Base-by-base conservation (phyloP, 805 yeast genomes). In the Candida hungchunana region DNA sequence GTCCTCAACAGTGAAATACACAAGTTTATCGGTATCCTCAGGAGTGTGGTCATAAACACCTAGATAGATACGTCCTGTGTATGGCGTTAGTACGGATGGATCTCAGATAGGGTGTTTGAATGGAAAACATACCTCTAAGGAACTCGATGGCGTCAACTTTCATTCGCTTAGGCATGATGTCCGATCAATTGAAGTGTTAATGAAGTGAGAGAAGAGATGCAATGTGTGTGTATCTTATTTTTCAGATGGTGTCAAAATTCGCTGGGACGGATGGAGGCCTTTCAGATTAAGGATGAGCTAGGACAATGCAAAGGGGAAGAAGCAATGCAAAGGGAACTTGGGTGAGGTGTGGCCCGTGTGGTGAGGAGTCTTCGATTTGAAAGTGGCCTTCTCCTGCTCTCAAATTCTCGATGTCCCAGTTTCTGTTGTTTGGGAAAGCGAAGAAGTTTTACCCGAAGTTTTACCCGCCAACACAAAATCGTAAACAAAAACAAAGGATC, bases 1-100 rank as follows among this genome's bases (percentile, higher is more conserved):
- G 46, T 89, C 95, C 52, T 93, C 97, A 4, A 93, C 85, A 0
- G 97, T 87, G 64, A 93, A 89, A 60, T 81, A 83, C 2, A 85
- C 95, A 28, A 79, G 63, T 23, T 80, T 81, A 18, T 71, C 74
- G 2, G 90, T 82, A 57, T 87, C 90, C 36, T 66, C 69, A 1
- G 97, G 98, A 12, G 75, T 65, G 44, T 71, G 64, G 55, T 88
- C 95, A 56, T 77, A 89, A 4, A 95, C 94, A 5, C 96, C 97
- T 8, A 90, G 75, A 55, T 93, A 93, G 20, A 90, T 83, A 39
- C 95, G 46, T 21, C 50, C 47, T 43, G 36, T 15, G 5, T 14
- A 1, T 21, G 23, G 7, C 18, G 24, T 31, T 31, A 22, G 34
- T 36, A 34, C 27, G 12, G 25, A 21, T 15, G 9, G n/a, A 16